phyloP scores from a whole-genome alignment of 331 rosid genomes.

The Cydonia oblonga region DNA sequence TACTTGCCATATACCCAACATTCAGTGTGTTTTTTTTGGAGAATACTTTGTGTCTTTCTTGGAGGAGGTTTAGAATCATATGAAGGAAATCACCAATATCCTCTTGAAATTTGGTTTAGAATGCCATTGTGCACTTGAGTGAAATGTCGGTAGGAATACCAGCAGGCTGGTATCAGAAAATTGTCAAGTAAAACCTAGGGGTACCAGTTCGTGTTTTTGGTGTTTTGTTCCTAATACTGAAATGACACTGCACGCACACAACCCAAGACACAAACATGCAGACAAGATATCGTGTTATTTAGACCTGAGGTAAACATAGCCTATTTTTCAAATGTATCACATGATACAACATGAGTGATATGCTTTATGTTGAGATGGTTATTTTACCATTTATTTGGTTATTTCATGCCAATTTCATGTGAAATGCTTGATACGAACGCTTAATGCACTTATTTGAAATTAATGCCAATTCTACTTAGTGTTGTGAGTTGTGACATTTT shows the following conservation, averaged over 20 bases:
- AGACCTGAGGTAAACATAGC: neutral
- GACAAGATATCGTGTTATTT: neutral
- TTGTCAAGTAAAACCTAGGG: neutral
- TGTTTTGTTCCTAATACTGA: too few species aligned
- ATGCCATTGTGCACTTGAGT: neutral
- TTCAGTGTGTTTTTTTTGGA: neutral
- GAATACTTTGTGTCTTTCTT: slow-evolving; percentile 11
- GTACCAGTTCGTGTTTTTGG: neutral
- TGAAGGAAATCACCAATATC: neutral
- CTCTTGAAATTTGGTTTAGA: neutral
- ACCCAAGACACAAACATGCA: neutral
- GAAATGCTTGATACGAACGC: neutral
- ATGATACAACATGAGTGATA: too few species aligned
- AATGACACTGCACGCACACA: neutral
- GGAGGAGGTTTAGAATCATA: neutral
- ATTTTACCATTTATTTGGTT: neutral
- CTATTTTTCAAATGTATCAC: neutral
- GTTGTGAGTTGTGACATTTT: neutral
- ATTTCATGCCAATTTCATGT: neutral
- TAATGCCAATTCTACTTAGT: neutral
- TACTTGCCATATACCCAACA: slow-evolving; percentile 1
- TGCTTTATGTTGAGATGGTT: neutral
- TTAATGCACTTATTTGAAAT: too few species aligned
- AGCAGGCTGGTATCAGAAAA: neutral
- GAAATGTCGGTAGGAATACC: neutral